phyloP scores from a whole-genome alignment of 2,329 filamentous ascomycete genomes.

The Ceratocystis papillata region DNA sequence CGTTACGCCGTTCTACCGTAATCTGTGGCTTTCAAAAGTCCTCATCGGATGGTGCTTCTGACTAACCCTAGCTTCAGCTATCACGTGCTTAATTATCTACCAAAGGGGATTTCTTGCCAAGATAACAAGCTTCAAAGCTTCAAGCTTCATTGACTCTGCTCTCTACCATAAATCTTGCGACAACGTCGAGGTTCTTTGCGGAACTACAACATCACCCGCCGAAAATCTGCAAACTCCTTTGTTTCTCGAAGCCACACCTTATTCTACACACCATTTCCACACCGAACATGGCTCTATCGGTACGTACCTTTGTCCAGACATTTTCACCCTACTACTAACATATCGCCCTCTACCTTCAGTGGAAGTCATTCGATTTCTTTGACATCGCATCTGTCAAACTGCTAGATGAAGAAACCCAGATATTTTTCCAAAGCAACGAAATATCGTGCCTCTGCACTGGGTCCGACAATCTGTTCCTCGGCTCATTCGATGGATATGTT shows the following conservation, averaged over 20 bases:
- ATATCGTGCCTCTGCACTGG: slow-evolving; percentile 77
- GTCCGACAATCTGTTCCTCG: slow-evolving; percentile 80
- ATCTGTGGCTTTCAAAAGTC: background rate
- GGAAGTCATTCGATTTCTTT: slow-evolving; percentile 99
- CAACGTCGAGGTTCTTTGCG: background rate
- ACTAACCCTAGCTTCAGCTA: background rate
- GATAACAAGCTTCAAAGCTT: background rate
- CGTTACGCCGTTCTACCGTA: too few relatives aligned
- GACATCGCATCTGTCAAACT: slow-evolving; percentile 77
- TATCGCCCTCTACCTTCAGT: slow-evolving; percentile 44
- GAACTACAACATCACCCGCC: background rate
- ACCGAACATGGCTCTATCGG: slow-evolving; percentile 23
- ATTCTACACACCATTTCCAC: too few relatives aligned
- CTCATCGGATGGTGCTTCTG: background rate
- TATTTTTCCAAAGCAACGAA: slow-evolving; percentile 71
- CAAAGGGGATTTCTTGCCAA: background rate
- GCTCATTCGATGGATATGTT: slow-evolving; percentile 72
- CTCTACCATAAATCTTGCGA: background rate
- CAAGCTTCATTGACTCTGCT: background rate
- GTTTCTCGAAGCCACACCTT: too few relatives aligned
- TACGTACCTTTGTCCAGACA: slow-evolving; percentile 6
- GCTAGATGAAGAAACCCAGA: slow-evolving; percentile 65
- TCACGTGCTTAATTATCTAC: background rate
- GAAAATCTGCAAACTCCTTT: background rate
- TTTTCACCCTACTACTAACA: background rate